Percentiles rank a stretch among this genome's conserved stretches.
Evolutionary conservation across 352 stramenopile species (phyloP).

Genomic region (Pythium myriotylum): DNA sequence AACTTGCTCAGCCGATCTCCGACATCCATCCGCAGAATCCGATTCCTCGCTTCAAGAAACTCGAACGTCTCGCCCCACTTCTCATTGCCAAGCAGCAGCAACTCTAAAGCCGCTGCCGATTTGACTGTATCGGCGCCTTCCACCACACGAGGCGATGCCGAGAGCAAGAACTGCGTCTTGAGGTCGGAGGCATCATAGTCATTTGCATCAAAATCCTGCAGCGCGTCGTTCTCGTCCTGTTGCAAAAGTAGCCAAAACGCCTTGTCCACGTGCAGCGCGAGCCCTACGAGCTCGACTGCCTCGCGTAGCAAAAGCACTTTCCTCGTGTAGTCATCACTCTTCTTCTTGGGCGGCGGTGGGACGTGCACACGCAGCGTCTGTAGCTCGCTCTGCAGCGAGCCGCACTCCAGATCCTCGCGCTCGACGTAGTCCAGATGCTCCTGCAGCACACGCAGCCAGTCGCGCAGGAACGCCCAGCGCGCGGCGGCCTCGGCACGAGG

Average conservation of each 20-base stretch:
- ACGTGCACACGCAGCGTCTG: not conserved
- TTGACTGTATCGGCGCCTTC: constrained; percentile 9
- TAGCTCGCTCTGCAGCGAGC: constrained; percentile 5
- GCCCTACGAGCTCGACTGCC: constrained; percentile 11
- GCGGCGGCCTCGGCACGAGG: too few relatives aligned
- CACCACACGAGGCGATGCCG: not conserved
- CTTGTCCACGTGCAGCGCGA: constrained; percentile 1
- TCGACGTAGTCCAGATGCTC: not conserved
- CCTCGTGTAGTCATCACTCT: not conserved
- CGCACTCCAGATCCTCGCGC: constrained; percentile 1
- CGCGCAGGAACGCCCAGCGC: not conserved
- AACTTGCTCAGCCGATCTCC: not conserved
- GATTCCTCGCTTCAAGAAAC: not conserved
- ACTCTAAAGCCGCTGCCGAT: constrained; percentile 6
- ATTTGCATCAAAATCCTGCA: not conserved
- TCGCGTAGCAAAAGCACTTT: constrained; percentile 4
- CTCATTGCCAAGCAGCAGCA: not conserved
- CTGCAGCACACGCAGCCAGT: constrained; percentile 1
- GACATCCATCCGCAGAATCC: constrained; percentile 8
- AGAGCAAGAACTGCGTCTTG: not conserved
- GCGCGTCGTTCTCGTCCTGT: not conserved
- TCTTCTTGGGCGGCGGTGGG: not conserved
- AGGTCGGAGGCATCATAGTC: constrained; percentile 6
- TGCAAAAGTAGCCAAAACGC: not conserved
- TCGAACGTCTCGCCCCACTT: not conserved